Base-by-base conservation (phyloP, 805 yeast species). In the Torulaspora delbrueckii region DNA sequence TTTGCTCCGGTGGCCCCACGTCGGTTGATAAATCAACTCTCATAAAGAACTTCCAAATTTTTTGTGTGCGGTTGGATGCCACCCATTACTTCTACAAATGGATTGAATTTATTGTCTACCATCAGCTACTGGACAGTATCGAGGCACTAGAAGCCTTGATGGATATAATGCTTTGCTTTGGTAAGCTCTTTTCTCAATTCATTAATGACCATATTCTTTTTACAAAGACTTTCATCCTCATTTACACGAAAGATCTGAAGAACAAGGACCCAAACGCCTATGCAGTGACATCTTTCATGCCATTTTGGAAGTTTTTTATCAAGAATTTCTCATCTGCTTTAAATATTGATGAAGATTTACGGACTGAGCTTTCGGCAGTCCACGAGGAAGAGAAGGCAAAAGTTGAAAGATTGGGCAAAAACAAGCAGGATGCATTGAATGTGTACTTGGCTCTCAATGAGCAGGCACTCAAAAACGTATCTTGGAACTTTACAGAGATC, bases 121-220 rank as follows among this genome's bases (percentile, higher is more conserved):
- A 67, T 46, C 64, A 62, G 39, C 43, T 62, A 28, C 31, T 65
- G 18, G 49, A 39, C 5, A 61, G 63, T 46, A 52, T 62, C 3
- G 62, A 56, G 37, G 48, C 65, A 1, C 37, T 65, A 40, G 67
- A 60, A 44, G 43, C 55, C 12, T 42, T 65, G 25, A 57, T 55
- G 30, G 65, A 62, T 43, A 63, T 65, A 18, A 45, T 65, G 14
- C 48, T 62, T 23, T 53, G 58, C 32, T 59, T 57, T 40, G 56
- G 57, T 19, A 60, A 58, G 46, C 41, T 67, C 4, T 70, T 70
- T 47, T 62, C 71, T 4, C 61, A 68, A 37, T 52, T 66, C 39
- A 67, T 70, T 7, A 69, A 70, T 46, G 68, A 63, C 19, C 71
- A 68, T 46, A 58, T 66, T 27, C 55, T 70, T 37, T 54, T 62